Conservation (phyloP, 495 filamentous ascomycete genomes). For the Elaphomyces granulatus region DNA sequence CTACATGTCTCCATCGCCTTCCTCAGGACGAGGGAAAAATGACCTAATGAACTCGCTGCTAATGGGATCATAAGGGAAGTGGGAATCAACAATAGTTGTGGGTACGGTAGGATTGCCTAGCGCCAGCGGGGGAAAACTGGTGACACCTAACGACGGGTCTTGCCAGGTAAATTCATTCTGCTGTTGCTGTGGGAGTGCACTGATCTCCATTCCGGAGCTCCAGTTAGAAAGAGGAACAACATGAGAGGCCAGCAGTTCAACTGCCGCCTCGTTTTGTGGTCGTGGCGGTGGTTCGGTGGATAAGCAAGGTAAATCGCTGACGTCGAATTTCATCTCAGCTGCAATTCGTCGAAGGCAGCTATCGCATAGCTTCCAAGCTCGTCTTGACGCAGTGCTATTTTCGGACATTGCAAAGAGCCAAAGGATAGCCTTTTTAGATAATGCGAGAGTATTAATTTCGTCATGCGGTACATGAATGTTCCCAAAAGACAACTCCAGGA, state of each 20-base stretch:
- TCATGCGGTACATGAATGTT: conserved; percentile 39
- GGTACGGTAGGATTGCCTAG: background rate
- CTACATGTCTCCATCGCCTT: too few relatives aligned
- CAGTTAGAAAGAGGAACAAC: background rate
- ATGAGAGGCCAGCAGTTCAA: background rate
- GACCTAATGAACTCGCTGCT: conserved; percentile 31
- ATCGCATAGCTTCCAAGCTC: conserved; percentile 45
- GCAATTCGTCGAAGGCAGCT: conserved; percentile 26
- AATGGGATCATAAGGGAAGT: conserved; percentile 35
- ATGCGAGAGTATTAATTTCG: conserved; percentile 29
- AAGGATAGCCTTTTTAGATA: conserved; percentile 38
- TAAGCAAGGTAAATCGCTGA: conserved; percentile 23
- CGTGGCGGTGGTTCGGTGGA: conserved; percentile 13
- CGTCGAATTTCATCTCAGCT: conserved; percentile 27
- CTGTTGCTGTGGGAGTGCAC: background rate
- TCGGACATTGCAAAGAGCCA: conserved; percentile 43
- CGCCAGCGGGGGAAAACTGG: conserved; percentile 4
- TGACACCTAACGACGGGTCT: background rate
- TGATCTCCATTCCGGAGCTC: conserved; percentile 5
- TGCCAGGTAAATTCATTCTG: background rate
- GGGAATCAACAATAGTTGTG: conserved; percentile 11
- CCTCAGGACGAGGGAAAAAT: too few relatives aligned
- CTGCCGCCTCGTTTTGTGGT: background rate
- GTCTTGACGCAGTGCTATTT: conserved; percentile 38
- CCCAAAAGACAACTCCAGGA: conserved; percentile 47